Evolutionary conservation across 768 basidiomycete species (phyloP), one percentile per base, ranked within the genome.

Genomic region (Mycena polygramma): DNA sequence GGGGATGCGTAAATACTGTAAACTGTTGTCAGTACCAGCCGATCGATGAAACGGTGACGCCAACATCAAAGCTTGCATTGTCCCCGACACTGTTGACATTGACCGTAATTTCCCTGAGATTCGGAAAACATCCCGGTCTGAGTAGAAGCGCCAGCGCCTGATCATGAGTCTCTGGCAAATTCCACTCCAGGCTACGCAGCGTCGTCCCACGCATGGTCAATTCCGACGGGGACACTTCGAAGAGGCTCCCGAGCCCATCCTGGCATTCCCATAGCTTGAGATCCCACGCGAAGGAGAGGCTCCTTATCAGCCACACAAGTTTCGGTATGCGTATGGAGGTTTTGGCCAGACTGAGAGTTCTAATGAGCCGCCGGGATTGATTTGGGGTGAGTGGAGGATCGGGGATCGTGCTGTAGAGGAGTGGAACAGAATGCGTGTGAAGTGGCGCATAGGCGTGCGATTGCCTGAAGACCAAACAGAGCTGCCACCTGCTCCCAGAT

Each of bases 91-190:
- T n/a, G 39, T 39, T 13, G 20, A 20, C 19, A 9, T 35, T 0
- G 59, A 61, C 20, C 4, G 59, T 49, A n/a, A 61, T 22, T 48
- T 61, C 46, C 37, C 49, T 49, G 19, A 61, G 59, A 49, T 49
- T 36, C n/a, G 59, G 59, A 37, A 61, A 61, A 37, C 37, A 48
- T 14, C 36, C 30, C 1, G 36, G 46, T 13, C 1, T 39, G 14
- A 35, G 46, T 3, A 61, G 46, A n/a, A 22, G 4, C 2, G 15
- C 20, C 48, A 61, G 20, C 19, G 4, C n/a, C 7, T 49, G 7
- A 22, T n/a, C n/a, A n/a, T n/a, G n/a, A n/a, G 48, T 49, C 5
- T 61, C n/a, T 5, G 30, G 4, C 17, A 37, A 8, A 17, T 49
- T 49, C 59, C 59, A 49, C 59, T 61, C 35, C 46, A 61, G 46